Evolutionary conservation across 2,329 filamentous ascomycete species (phyloP).

Genomic region (Fusarium devonianum): DNA sequence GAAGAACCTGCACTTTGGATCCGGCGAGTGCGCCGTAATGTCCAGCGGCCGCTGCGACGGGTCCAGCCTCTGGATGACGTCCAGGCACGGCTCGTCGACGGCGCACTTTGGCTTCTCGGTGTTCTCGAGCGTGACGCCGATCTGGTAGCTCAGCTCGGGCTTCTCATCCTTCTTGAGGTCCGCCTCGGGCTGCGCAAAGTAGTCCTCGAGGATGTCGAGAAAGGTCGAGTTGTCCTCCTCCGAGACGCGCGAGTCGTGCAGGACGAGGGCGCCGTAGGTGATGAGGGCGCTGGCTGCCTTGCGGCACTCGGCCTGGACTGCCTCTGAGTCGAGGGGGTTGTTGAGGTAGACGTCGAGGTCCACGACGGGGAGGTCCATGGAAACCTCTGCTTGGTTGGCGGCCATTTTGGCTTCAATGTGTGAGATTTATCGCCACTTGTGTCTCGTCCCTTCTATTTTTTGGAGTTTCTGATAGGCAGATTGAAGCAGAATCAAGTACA

Average conservation of each 20-base stretch:
- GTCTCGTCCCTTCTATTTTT: too few relatives aligned
- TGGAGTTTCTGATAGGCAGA: too few relatives aligned
- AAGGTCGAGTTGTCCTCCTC: constrained; percentile 63
- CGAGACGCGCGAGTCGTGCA: constrained; percentile 66
- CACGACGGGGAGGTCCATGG: constrained; percentile 67
- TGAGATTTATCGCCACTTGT: not conserved
- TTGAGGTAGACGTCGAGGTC: constrained; percentile 65
- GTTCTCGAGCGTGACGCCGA: constrained; percentile 68
- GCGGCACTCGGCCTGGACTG: constrained; percentile 58
- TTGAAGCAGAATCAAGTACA: too few relatives aligned
- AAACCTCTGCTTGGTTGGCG: constrained; percentile 37
- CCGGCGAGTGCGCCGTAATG: constrained; percentile 62
- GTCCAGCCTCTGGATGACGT: constrained; percentile 61
- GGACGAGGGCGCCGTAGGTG: constrained; percentile 65
- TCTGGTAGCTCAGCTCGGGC: constrained; percentile 65
- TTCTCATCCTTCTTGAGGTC: constrained; percentile 60
- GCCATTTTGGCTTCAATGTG: constrained; percentile 26
- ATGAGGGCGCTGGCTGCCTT: constrained; percentile 64
- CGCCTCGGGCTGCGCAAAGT: constrained; percentile 64
- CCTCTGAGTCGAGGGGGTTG: constrained; percentile 51
- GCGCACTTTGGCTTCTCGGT: constrained; percentile 70
- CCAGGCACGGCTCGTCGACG: constrained; percentile 66
- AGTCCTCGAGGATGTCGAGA: constrained; percentile 69
- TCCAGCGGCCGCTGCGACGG: constrained; percentile 65
- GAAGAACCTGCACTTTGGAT: constrained; percentile 70